Base-by-base conservation (phyloP, 2,329 filamentous ascomycete genomes). In the Ophiocordyceps robertsii region DNA sequence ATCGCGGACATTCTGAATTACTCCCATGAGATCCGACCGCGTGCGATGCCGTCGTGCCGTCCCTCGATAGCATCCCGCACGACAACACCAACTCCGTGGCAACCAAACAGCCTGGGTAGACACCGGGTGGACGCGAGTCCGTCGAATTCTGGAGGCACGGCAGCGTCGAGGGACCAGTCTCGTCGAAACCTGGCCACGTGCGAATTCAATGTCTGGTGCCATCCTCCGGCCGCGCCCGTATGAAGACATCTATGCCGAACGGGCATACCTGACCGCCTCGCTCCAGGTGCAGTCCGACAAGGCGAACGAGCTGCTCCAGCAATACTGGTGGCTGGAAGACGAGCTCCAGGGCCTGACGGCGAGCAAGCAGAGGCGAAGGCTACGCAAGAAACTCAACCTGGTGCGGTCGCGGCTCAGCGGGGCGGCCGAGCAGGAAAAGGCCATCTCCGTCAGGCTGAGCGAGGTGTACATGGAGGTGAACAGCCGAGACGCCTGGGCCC, bases 391-490 rank as follows among this genome's bases (percentile, higher is more conserved):
- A 33, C 51, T 67, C 5, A 54, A 57, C 3, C 58, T 66, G 43
- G 45, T 75, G 11, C 63, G 56, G 38, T 57, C 56, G 40, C 65
- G 64, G 44, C 62, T 77, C 29, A 51, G 57, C n/a, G 60, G 67
- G 37, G 65, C 61, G 0, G 63, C 65, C 3, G 59, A 64, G 41
- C 68, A 75, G 49, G 67, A 77, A 49, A 63, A 58, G 42, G 49
- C 57, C 14, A 64, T 74, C 7, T 53, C 69, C 33, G 44, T 58
- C 14, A 59, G 71, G 3, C 56, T 77, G n/a, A 57, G 64, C 12
- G 70, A 76, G 44, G 49, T 77, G 13, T 60, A 65, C 30, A 54
- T 68, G 14, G 70, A 77, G 53, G 63, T 71, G 13, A 64, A 67
- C 48, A 66, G 62, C 33, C 61, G 63, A 3, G 63, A 68, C 41